A percentile compares a stretch with the other conserved stretches of the same genome.
Evolutionary conservation across 2,329 filamentous ascomycete genomes (phyloP).

Genomic region (Talaromyces pinophilus): DNA sequence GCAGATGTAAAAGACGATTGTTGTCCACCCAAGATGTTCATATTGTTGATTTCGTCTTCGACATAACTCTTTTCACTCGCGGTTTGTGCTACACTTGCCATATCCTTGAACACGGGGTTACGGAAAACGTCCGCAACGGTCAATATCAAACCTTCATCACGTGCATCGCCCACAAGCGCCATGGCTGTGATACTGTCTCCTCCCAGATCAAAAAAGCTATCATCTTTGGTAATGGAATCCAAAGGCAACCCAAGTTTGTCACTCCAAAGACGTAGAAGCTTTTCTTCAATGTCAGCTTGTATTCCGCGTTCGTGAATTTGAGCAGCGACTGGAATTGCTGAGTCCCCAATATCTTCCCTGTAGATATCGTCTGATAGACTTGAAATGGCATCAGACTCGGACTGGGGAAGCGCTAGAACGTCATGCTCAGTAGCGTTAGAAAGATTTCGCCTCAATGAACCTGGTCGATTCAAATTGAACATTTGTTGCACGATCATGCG

Average conservation of each 20-base stretch:
- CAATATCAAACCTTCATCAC: constrained; percentile 42
- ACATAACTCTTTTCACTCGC: constrained; percentile 26
- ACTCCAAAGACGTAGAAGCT: constrained; percentile 43
- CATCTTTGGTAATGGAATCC: constrained; percentile 37
- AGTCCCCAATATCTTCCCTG: constrained; percentile 12
- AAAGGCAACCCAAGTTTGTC: constrained; percentile 38
- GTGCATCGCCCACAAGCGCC: constrained; percentile 44
- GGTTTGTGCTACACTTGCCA: constrained; percentile 36
- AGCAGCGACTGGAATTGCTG: constrained; percentile 31
- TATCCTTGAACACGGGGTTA: constrained; percentile 44
- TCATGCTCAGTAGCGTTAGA: constrained; percentile 18
- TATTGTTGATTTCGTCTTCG: constrained; percentile 27
- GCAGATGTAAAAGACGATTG: constrained; percentile 23
- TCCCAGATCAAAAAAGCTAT: constrained; percentile 47
- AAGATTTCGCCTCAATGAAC: constrained; percentile 15
- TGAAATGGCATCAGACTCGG: constrained; percentile 20
- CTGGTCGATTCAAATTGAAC: constrained; percentile 30
- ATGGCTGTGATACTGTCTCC: constrained; percentile 47
- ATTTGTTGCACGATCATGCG: constrained; percentile 38
- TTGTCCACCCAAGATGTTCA: constrained; percentile 24
- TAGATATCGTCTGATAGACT: constrained; percentile 22
- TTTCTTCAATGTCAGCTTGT: constrained; percentile 36
- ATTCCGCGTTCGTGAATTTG: constrained; percentile 36
- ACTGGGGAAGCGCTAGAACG: background rate
- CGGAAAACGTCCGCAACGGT: constrained; percentile 49